These are phyloP conservation scores for Cicer cuneatum DNA, from an alignment of 306 rosid genomes.

Conservation along the genomic window DNA sequence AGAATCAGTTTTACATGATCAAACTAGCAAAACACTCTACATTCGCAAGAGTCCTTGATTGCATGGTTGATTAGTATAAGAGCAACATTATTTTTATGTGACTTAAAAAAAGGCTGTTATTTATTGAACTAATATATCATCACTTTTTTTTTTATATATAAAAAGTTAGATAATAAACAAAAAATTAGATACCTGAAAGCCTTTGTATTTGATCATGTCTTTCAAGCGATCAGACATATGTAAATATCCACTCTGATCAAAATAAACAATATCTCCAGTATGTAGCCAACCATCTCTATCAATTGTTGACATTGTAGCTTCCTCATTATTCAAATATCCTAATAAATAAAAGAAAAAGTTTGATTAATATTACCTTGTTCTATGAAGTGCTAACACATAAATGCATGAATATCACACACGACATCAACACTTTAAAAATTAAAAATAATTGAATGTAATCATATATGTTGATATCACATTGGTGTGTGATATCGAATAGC, in stretches of 20 bases:
- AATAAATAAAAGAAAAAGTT: conserved; percentile 36
- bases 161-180: conserved; percentile 6
- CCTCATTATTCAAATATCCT: conserved; percentile 82
- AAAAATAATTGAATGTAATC: too few species aligned
- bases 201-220: conserved; percentile 92
- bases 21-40: too few species aligned
- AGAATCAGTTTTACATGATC: too few species aligned
- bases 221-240: conserved; percentile 76
- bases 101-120: not conserved
- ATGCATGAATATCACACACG: too few species aligned
- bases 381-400: too few species aligned
- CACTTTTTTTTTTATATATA: not conserved
- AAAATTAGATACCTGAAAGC: conserved; percentile 70
- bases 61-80: too few species aligned
- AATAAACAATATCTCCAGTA: conserved; percentile 75
- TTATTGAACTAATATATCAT: not conserved
- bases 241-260: conserved; percentile 77
- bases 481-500: too few species aligned
- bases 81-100: too few species aligned
- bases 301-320: conserved; percentile 65
- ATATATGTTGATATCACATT: too few species aligned
- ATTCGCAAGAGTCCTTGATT: too few species aligned
- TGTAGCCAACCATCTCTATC: conserved; percentile 81
- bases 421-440: too few species aligned
- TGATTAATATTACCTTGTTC: not conserved